Evolutionary conservation across 176 grass and related monocot genomes (phyloP), one percentile per base, ranked within the genome.

Genomic region (Carex littledalei): DNA sequence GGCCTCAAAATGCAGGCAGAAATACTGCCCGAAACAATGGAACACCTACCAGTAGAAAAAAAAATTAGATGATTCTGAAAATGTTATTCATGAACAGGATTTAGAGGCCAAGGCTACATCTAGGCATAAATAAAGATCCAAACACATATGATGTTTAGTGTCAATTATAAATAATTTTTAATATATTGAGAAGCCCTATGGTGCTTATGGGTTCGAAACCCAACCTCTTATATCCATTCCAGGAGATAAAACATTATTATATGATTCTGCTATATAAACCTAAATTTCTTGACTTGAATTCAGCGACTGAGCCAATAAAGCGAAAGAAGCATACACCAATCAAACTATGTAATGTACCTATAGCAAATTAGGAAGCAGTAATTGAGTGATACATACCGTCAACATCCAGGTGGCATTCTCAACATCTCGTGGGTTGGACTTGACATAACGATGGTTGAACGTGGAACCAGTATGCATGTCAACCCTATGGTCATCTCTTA

Each of bases 341-440:
- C 0, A 45, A 78, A 78, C 50, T 50, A 9, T 49, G 8, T 1
- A 77, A 55, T 29, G 1, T 29, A 29, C 16, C 2, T 35, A 22
- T 24, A 56, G 22, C 18, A 14, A 87, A 13, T 81, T 1, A 6
- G 63, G 2, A 12, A 3, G 22, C 39, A 67, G 57, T n/a, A 37
- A 70, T 43, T 32, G 2, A 49, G 7, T 29, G 45, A 78, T 85
- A 94, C 92, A 94, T 87, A 97, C 94, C 62, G 94, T 97, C 50
- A 97, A 81, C 94, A 97, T 97, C 94, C 94, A 97, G 29, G 94
- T 97, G 55, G 94, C 94, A 69, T 94, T 97, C 86, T 97, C 94
- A 24, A 97, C 94, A 84, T 97, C 94, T 79, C 90, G 89, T 7
- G 92, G 94, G 34, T 94, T 97, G 35, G 92, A 92, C 35, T 97